Conservation (phyloP, 768 basidiomycete genomes). For the Chalciporus sphaerocephalus region DNA sequence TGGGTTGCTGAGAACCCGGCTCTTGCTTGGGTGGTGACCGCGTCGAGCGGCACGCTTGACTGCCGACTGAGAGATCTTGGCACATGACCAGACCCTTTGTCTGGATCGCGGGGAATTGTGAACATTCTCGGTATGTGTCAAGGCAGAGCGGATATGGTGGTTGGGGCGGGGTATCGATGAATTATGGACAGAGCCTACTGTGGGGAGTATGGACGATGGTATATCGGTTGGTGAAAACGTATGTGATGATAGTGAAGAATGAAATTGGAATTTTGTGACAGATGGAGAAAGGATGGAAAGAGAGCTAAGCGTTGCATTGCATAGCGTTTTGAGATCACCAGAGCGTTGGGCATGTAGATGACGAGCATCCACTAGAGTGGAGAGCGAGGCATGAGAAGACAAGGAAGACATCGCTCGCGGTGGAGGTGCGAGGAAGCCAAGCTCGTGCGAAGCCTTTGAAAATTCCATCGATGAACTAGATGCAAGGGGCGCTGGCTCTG, state of each 20-base stretch:
- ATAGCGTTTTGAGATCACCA: slow-evolving; percentile 18
- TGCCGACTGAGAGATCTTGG: slow-evolving; percentile 28
- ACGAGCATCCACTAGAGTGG: slow-evolving; percentile 22
- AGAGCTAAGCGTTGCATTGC: slow-evolving; percentile 18
- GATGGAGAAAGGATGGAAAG: slow-evolving; percentile 18
- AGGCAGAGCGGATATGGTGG: slow-evolving; percentile 7
- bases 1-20: slow-evolving; percentile 23
- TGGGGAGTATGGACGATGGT: slow-evolving; percentile 4
- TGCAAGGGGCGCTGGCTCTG: slow-evolving; percentile 3
- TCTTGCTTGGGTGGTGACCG: slow-evolving; percentile 10
- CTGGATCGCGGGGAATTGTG: slow-evolving; percentile 4
- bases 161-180: slow-evolving; percentile 7
- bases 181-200: slow-evolving; percentile 7
- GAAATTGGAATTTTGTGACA: slow-evolving; percentile 9
- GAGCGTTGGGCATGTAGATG: neutral
- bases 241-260: slow-evolving; percentile 3
- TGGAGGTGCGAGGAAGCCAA: slow-evolving; percentile 14
- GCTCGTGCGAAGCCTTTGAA: slow-evolving; percentile 21
- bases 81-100: slow-evolving; percentile 28
- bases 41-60: slow-evolving; percentile 26
- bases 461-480: slow-evolving; percentile 5
- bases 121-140: slow-evolving; percentile 6
- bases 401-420: slow-evolving; percentile 4
- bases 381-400: slow-evolving; percentile 21
- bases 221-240: slow-evolving; percentile 2